A percentile compares a stretch with the other conserved stretches of the same genome.
Evolutionary conservation across 345 rosid genomes (phyloP).

Genomic region (Dipteronia sinensis): DNA sequence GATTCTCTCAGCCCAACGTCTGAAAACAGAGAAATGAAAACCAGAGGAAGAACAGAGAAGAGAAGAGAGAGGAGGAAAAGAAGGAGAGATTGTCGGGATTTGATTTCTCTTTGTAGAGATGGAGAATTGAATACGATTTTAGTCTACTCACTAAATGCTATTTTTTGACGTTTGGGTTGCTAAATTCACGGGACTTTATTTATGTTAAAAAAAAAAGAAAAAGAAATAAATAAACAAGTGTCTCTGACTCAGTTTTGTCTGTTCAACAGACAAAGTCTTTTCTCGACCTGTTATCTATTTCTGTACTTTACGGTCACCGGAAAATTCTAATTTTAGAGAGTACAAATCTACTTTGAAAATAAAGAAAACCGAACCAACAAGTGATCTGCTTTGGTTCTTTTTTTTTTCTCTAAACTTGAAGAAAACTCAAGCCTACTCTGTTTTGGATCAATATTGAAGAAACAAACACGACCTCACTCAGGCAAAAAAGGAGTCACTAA

Average conservation of each 20-base stretch:
- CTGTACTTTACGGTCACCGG: conserved; percentile 19
- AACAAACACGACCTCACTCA: conserved; percentile 24
- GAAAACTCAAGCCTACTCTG: conserved; percentile 45
- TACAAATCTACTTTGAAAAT: neutral
- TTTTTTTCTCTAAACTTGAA: conserved; percentile 31
- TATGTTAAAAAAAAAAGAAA: conserved; percentile 23
- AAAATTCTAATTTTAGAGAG: conserved; percentile 6
- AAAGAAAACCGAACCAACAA: neutral
- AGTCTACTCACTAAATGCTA: conserved; percentile 37
- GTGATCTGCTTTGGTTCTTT: neutral
- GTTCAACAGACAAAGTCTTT: conserved; percentile 21
- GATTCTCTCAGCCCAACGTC: conserved; percentile 35
- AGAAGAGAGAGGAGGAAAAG: conserved; percentile 23
- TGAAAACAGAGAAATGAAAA: conserved; percentile 25
- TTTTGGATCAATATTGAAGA: conserved; percentile 44
- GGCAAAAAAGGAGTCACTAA: conserved; percentile 10
- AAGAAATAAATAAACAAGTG: neutral
- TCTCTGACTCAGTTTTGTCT: neutral
- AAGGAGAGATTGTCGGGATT: conserved; percentile 56
- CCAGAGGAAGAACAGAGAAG: conserved; percentile 12
- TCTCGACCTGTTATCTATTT: conserved; percentile 23
- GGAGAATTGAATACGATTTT: conserved; percentile 26
- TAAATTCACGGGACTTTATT: conserved; percentile 46
- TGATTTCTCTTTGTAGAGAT: conserved; percentile 35
- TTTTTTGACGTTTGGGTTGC: conserved; percentile 66